Base-by-base conservation (phyloP, 805 yeast genomes). In the Wickerhamia fluorescens region DNA sequence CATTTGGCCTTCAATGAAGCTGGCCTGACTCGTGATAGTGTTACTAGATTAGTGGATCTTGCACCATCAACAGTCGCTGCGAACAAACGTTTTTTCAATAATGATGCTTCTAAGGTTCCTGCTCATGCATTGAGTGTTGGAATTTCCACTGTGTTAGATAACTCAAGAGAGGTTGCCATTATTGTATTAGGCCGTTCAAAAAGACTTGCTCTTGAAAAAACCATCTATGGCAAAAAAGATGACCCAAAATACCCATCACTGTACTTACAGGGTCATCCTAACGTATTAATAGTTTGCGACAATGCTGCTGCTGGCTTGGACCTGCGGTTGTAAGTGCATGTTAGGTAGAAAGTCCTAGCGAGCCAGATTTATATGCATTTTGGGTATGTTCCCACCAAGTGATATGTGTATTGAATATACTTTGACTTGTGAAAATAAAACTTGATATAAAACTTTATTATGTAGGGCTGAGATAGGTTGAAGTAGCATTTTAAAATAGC, bases 1-100 rank as follows among this genome's bases (percentile, higher is more conserved):
- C 78, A 73, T 45, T 56, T 73, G 40, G 78, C 79, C 2, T 73
- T 73, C 43, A 73, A 73, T 49, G 78, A 73, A 50, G 57, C 66
- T 11, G 79, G 79, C 7, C 68, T 75, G 5, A 16, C 59, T 2
- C 59, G 72, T 33, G 47, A 50, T 34, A 60, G 71, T 7, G 47
- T 33, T 16, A 73, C 79, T 2, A 53, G 79, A 35, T 49, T 51
- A 34, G 71, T 73, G 22, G 41, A 45, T 3, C 56, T 73, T 30
- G 78, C 63, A 9, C 56, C 59, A 24, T 57, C 68, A 22, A 73
- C 79, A 6, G 63, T 73, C 21, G 47, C 53, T 18, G 78, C 78
- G 24, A 73, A 73, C 46, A 60, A 68, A 10, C 55, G 78, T 25
- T 73, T 73, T 40, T 73, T 73, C 41, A 56, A 52, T 26, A 58